Base-by-base conservation (phyloP, 148 eudicot species). In the Dysphania ambrosioides region DNA sequence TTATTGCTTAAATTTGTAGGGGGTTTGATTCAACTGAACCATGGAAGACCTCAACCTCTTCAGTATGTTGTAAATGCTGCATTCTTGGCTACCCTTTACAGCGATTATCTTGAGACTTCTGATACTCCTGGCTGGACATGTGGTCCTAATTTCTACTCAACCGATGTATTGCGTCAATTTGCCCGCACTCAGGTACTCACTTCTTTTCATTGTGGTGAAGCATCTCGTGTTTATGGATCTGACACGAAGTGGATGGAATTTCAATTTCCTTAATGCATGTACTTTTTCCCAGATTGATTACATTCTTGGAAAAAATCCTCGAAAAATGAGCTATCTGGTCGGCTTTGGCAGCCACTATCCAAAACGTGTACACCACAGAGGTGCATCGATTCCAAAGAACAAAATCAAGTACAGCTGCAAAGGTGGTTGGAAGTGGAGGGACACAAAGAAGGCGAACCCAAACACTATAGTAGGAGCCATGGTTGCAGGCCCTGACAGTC, bases 391-490 rank as follows among this genome's bases (percentile, higher is more conserved):
- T 51, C 98, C 98, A 8, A 93, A 90, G 81, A 89, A 90, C 83
- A 90, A 89, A 83, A 70, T 90, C 74, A 93, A 83, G 84, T 90
- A 90, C 57, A 88, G 82, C 84, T 93, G 98, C 82, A 90, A 90
- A 79, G 98, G 98, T 57, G 96, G 98, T 26, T 93, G 93, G 91
- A 90, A 87, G 53, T 93, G 92, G 93, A 89, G 98, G 78, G 98
- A 93, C 74, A 68, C 84, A 30, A 77, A 79, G 57, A 93, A 90
- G 78, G 82, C 90, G 21, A 90, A 93, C 75, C 96, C 98, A 9
- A 88, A 90, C 77, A 87, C 85, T 11, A 12, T 93, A 40, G 73
- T 85, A 0, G 98, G 98, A 72, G 98, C 98, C 68, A 90, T 93
- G 98, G 98, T 89, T 73, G 96, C 98, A 2, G 98, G 98, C 10